Evolutionary conservation across 495 filamentous ascomycete genomes (phyloP), one percentile per base, ranked within the genome.

Genomic region (Aspergillus wentii): DNA sequence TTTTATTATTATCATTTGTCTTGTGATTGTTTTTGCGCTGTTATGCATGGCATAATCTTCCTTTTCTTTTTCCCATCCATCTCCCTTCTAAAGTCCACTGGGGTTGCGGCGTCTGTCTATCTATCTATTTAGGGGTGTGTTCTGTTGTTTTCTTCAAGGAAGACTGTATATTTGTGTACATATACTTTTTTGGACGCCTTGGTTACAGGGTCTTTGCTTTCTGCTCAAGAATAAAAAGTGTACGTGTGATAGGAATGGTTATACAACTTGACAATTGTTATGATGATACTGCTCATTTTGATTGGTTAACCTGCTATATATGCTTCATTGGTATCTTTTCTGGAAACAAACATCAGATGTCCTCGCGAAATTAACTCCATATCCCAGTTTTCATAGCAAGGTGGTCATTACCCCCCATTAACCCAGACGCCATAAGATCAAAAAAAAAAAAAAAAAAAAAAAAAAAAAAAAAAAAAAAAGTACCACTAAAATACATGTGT

Each of bases 31-130:
- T 30, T 37, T 33, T 13, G n/a, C n/a, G 11, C 19, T 45, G 32
- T 28, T 46, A 25, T 40, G 49, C 51, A 54, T 54, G 42, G 43
- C 46, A 49, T 47, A 23, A 32, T 39, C 34, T 42, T 41, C 40
- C 27, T 41, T 42, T 34, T 41, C 38, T 46, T 48, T 34, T 52
- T 46, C 36, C 52, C 43, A 23, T 41, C 41, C 39, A 29, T 25
- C 22, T 10, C 10, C 22, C 6, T 25, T 25, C 10, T 10, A 25
- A 25, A 10, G 5, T 10, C 40, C 41, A 38, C 22, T 33, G 43
- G 51, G 44, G 44, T 52, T 50, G 40, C 38, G 52, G 52, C 52
- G 48, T 56, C 48, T 44, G 20, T 46, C 28, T 16, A 7, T 16
- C 15, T 30, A 5, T n/a, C 29, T 30, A 30, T 16, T n/a, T n/a